Evolutionary conservation across 345 rosid species (phyloP).

Genomic region (Salix caprea): DNA sequence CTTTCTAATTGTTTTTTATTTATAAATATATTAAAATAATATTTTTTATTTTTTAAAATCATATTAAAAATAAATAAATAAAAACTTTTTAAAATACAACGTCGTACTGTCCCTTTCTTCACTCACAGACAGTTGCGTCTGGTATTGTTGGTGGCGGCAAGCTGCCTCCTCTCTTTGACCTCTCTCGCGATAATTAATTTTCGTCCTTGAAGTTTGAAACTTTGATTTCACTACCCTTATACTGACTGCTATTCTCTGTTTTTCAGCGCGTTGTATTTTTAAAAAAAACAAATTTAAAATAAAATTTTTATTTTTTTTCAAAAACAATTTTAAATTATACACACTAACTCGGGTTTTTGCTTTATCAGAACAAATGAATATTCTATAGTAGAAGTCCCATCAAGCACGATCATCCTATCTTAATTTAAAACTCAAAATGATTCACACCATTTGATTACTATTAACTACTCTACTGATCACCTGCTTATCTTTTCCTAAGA

Average conservation of each 20-base stretch:
- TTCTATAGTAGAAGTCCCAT: not conserved
- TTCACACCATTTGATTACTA: not conserved
- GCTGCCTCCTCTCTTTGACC: conserved; percentile 7
- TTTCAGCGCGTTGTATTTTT: too few species aligned
- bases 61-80: too few species aligned
- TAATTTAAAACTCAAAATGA: not conserved
- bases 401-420: not conserved
- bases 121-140: not conserved
- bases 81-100: too few species aligned
- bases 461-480: not conserved
- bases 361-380: not conserved
- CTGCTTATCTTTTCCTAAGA: not conserved
- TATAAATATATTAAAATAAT: too few species aligned
- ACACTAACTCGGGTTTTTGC: too few species aligned
- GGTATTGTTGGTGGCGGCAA: not conserved
- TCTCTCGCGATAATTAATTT: not conserved
- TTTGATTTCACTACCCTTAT: too few species aligned
- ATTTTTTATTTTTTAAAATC: too few species aligned
- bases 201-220: not conserved
- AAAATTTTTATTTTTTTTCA: too few species aligned
- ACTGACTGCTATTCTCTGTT: too few species aligned
- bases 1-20: too few species aligned
- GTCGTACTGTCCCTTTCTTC: not conserved
- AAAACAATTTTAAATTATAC: too few species aligned
- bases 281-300: too few species aligned